Evolutionary conservation across 2,329 filamentous ascomycete genomes (phyloP), one percentile per base, ranked within the genome.

Genomic region (Westerdykella aurantiaca): DNA sequence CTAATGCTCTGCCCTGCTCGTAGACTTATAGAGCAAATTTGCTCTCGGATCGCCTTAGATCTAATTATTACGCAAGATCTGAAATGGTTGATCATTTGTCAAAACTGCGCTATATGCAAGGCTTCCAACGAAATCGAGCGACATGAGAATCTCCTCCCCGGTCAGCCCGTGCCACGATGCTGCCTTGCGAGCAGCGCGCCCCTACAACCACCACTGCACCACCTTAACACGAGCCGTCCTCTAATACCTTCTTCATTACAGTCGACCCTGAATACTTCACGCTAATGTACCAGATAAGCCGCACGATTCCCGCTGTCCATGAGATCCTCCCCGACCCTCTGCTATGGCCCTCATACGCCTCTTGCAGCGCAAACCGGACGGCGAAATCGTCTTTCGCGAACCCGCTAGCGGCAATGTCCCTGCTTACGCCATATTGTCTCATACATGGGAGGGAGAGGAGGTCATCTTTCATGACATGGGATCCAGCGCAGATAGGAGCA

Each of bases 381-480:
- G 18, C 18, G 6, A 21, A 3, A 21, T 21, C 18, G 18, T 21
- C 18, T 21, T 21, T 21, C 18, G 18, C 18, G 18, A 21, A 21
- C 3, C 18, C 4, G 6, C 18, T 6, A 21, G 18, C 18, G 6
- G 18, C 18, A 6, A 16, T n/a, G 45, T 50, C 3, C 56, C 56
- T 3, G 29, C 41, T 22, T 56, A 55, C 40, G 55, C 53, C n/a
- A 56, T 57, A 13, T 44, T 57, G 1, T 48, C 47, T 6, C 53
- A 57, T 37, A 56, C 48, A 1, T 56, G 53, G 51, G 43, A 43
- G 21, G 13, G 17, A 1, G 25, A 37, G 1, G 55, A 57, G 45
- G 42, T 59, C 25, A 51, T 39, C 6, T 52, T 49, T 37, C 47
- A 53, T 22, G 54, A 57, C 16, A 44, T 56, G 34, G 17, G 25